Base-by-base conservation (phyloP, 228 moss, liverwort and hornwort species). In the Sphagnum magellanicum region DNA sequence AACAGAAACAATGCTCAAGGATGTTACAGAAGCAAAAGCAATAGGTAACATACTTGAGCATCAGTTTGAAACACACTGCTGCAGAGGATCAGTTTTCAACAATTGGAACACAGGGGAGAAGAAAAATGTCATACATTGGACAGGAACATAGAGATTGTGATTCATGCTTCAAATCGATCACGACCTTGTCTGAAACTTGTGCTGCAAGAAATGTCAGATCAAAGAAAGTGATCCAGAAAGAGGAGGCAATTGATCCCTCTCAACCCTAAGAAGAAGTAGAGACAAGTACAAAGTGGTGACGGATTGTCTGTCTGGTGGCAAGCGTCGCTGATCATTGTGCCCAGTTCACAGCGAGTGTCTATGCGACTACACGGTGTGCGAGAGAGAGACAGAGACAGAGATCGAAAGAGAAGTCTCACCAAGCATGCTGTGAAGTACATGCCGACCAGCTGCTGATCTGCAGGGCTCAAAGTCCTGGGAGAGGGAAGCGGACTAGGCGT, bases 371-470 rank as follows among this genome's bases (percentile, higher is more conserved):
- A 32, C 32, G 32, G 32, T 32, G 32, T 32, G 32, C 32, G 32
- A 32, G 32, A 32, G 32, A 32, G 12, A 9, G 5, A 62, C 12
- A 6, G 46, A 62, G 16, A 62, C 61, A 61, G 63, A 11, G 47
- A 16, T 11, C 16, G 16, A 51, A 6, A 46, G 6, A 13, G 50
- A 10, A 6, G 11, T 73, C 81, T 72, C 77, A 92, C 95, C 87
- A 79, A 73, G 67, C 89, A 73, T 49, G 92, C 90, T 55, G 84
- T 84, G 75, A 90, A 79, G 47, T 84, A 79, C 50, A 89, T 63
- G 52, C 87, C 63, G 65, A 87, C 76, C 52, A 92, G 78, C 73
- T 92, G 95, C 66, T 87, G 83, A 59, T 90, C 92, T 49, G 82
- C 77, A 69, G 85, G 75, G 32, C 80, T 82, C 74, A 85, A 77